Conservation (phyloP, 306 rosid genomes). For the Sicyos baderoa region DNA sequence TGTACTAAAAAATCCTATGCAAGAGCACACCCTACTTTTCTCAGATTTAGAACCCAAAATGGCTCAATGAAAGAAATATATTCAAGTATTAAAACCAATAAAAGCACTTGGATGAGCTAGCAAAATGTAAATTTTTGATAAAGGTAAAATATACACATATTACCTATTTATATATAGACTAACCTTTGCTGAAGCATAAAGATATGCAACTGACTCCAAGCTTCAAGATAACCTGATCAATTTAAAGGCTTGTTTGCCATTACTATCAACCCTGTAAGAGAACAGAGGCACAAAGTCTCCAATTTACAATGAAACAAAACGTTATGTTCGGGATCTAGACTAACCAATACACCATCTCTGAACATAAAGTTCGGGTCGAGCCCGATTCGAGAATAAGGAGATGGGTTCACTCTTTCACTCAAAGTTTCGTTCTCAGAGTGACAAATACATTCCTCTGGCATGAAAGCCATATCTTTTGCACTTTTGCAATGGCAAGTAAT, state of each 20-base stretch:
- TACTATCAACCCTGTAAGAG: constrained; percentile 54
- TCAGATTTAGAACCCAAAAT: no score
- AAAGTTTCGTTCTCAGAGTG: constrained; percentile 33
- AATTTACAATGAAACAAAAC: constrained; percentile 69
- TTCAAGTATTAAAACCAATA: no score
- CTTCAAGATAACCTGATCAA: constrained; percentile 37
- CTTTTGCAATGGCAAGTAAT: constrained; percentile 30
- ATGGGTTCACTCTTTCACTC: constrained; percentile 23
- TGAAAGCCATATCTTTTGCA: constrained; percentile 20
- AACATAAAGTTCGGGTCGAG: constrained; percentile 48
- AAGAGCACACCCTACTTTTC: no score
- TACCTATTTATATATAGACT: not conserved
- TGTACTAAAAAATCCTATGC: no score
- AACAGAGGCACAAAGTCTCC: constrained; percentile 79
- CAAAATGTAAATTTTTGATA: no score
- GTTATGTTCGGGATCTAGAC: constrained; percentile 40
- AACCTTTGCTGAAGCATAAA: not conserved
- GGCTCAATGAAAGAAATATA: no score
- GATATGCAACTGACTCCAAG: constrained; percentile 22
- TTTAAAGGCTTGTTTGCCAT: constrained; percentile 45
- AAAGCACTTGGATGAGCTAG: no score
- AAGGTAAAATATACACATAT: not conserved
- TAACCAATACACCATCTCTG: constrained; percentile 78
- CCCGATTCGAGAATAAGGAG: constrained; percentile 19
- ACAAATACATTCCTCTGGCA: constrained; percentile 55